phyloP scores from a whole-genome alignment of 768 basidiomycete genomes.

The Floccularia luteovirens region DNA sequence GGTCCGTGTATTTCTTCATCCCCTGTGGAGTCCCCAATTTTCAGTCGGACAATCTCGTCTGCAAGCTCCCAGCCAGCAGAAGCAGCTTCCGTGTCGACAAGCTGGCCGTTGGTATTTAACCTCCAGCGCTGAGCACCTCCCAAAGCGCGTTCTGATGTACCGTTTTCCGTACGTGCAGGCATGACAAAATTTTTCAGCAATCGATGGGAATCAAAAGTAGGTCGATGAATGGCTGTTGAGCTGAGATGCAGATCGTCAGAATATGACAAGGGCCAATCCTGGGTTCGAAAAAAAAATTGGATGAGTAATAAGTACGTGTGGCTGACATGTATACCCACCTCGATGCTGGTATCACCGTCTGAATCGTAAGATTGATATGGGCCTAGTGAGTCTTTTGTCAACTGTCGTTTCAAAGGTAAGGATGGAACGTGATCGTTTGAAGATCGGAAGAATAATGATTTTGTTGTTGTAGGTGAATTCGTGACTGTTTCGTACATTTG shows the following conservation, averaged over 20 bases:
- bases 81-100: conserved; percentile 46
- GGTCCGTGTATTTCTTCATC: conserved; percentile 48
- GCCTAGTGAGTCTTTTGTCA: conserved; percentile 4
- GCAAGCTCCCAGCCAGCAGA: conserved; percentile 63
- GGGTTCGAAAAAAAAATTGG: conserved; percentile 17
- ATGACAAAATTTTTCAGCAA: conserved; percentile 29
- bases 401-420: conserved; percentile 4
- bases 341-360: conserved; percentile 30
- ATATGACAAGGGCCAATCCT: conserved; percentile 22
- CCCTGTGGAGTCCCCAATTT: conserved; percentile 47
- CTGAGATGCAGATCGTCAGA: conserved; percentile 8
- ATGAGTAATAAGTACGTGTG: too few relatives aligned
- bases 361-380: conserved; percentile 30
- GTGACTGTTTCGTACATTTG: conserved; percentile 70
- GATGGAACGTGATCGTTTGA: conserved; percentile 7
- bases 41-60: conserved; percentile 66
- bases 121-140: conserved; percentile 50
- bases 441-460: conserved; percentile 14
- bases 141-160: conserved; percentile 30
- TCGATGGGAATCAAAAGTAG: conserved; percentile 22
- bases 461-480: conserved; percentile 35
- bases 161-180: conserved; percentile 38
- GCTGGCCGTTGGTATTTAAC: conserved; percentile 54
- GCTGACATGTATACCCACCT: conserved; percentile 31
- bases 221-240: conserved; percentile 16